These are phyloP conservation scores for Suillus luteus DNA, from an alignment of 768 basidiomycete genomes.

Conservation along the genomic window DNA sequence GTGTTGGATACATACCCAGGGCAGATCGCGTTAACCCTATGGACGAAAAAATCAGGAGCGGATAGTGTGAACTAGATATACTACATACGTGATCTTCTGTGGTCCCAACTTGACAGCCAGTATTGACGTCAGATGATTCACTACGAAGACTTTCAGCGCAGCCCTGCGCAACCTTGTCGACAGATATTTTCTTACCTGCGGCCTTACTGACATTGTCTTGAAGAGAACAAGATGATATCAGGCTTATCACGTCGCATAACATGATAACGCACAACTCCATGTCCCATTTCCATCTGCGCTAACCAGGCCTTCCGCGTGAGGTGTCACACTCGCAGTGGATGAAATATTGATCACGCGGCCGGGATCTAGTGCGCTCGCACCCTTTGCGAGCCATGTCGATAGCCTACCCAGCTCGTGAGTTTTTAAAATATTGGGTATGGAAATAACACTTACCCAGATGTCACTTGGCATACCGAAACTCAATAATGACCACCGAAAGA, in stretches of 20 bases:
- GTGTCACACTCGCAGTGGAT: constrained; percentile 60
- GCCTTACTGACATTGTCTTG: constrained; percentile 83
- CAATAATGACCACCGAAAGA: constrained; percentile 6
- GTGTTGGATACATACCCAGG: constrained; percentile 57
- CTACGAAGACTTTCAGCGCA: constrained; percentile 28
- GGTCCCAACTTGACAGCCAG: constrained; percentile 67
- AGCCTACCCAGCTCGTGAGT: constrained; percentile 17
- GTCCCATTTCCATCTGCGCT: constrained; percentile 62
- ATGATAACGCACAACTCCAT: constrained; percentile 70
- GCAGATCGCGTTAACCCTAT: constrained; percentile 80
- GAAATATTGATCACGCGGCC: constrained; percentile 84
- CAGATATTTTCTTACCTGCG: constrained; percentile 46
- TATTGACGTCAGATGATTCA: constrained; percentile 77
- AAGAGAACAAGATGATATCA: constrained; percentile 6
- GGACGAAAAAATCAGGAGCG: constrained; percentile 8
- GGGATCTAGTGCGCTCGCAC: constrained; percentile 62
- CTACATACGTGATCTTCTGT: constrained; percentile 63
- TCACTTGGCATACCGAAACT: constrained; percentile 37
- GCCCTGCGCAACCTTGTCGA: background rate
- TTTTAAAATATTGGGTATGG: background rate
- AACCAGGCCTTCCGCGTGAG: constrained; percentile 49
- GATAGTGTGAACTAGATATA: background rate
- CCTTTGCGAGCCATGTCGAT: constrained; percentile 62
- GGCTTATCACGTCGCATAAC: constrained; percentile 2
- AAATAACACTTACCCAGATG: constrained; percentile 39